These are phyloP conservation scores for Bacidia gigantensis DNA, from an alignment of 495 filamentous ascomycete species.

Conservation along the genomic window DNA sequence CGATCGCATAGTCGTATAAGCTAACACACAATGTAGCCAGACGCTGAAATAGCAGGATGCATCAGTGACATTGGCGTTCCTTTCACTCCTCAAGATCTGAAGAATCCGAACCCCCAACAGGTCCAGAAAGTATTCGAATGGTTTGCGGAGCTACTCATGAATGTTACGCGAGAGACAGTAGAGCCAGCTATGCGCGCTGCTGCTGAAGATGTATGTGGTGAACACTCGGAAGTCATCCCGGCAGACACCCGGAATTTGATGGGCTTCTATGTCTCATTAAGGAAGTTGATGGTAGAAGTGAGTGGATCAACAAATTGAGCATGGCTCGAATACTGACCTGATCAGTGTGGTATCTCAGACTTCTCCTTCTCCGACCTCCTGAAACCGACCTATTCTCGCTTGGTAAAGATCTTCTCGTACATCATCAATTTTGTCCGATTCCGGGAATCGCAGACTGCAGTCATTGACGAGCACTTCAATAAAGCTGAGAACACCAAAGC, in stretches of 20 bases:
- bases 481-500: constrained; percentile 71
- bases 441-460: constrained; percentile 70
- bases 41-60: constrained; percentile 87
- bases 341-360: constrained; percentile 71
- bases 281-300: constrained; percentile 61
- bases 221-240: constrained; percentile 67
- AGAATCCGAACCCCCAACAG: constrained; percentile 84
- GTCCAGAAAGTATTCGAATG: constrained; percentile 96
- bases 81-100: constrained; percentile 75
- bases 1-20: background rate
- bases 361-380: constrained; percentile 85
- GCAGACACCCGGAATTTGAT: constrained; percentile 80
- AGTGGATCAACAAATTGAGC: background rate
- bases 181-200: constrained; percentile 91
- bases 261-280: constrained; percentile 76
- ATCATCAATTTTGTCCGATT: constrained; percentile 97
- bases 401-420: constrained; percentile 87
- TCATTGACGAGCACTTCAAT: constrained; percentile 87
- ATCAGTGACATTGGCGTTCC: constrained; percentile 90
- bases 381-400: constrained; percentile 72
- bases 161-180: constrained; percentile 75
- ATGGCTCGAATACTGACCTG: background rate
- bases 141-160: constrained; percentile 89
- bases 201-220: constrained; percentile 70
- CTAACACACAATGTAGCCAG: constrained; percentile 33